phyloP scores from a whole-genome alignment of 768 basidiomycete genomes.

The Daedaleopsis sinensis region DNA sequence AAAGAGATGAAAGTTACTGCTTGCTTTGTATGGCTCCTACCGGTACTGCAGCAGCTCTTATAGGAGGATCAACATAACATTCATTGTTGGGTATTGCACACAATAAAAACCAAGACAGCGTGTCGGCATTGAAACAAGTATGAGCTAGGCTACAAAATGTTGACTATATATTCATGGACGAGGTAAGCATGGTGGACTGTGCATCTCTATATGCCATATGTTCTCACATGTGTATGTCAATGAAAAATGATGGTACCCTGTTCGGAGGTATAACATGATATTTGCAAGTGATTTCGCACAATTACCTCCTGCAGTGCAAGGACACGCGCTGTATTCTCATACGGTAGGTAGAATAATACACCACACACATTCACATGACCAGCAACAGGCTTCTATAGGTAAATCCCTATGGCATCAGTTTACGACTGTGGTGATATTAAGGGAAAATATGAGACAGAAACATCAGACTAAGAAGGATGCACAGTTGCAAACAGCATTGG shows the following conservation, averaged over 20 bases:
- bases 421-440: constrained; percentile 21
- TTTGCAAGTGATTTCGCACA: constrained; percentile 46
- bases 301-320: too few species aligned
- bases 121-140: background rate
- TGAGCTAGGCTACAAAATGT: constrained; percentile 26
- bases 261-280: constrained; percentile 46
- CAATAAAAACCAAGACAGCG: too few species aligned
- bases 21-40: constrained; percentile 3
- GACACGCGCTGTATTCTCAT: too few species aligned
- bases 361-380: too few species aligned
- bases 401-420: constrained; percentile 23
- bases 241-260: constrained; percentile 18
- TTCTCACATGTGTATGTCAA: constrained; percentile 25
- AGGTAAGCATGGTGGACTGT: constrained; percentile 24
- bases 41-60: too few species aligned
- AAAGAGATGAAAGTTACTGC: background rate
- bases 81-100: too few species aligned
- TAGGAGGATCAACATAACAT: too few species aligned
- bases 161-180: constrained; percentile 45
- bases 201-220: constrained; percentile 28
- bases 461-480: constrained; percentile 29
- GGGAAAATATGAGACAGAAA: constrained; percentile 15
- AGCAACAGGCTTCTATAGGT: constrained; percentile 8
- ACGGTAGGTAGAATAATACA: too few species aligned
- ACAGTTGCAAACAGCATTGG: constrained; percentile 32